A percentile compares a stretch with the other conserved stretches of the same genome.
Evolutionary conservation across 73 alveolate genomes (phyloP).

Genomic region (Symbiodinium natans): DNA sequence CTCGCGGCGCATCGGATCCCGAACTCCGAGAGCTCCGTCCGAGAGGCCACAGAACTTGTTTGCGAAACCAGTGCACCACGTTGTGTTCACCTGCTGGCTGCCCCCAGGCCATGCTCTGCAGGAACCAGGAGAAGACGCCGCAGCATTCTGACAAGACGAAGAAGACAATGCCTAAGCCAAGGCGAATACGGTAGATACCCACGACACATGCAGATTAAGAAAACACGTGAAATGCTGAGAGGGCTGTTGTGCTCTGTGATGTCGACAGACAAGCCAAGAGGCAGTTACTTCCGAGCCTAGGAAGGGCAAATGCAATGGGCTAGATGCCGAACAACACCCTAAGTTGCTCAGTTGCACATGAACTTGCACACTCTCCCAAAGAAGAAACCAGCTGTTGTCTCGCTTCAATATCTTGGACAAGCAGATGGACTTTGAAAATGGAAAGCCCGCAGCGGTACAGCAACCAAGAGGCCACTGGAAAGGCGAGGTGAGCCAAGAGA

Average conservation of each 20-base stretch:
- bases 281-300: constrained; percentile 12
- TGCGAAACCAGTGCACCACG: constrained; percentile 61
- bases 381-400: no score
- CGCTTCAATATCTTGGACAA: no score
- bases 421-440: no score
- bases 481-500: background rate
- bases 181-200: background rate
- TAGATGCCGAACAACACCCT: no score
- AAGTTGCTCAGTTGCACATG: no score
- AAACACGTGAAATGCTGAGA: no score
- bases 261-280: background rate
- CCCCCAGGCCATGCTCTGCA: constrained; percentile 50
- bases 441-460: no score
- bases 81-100: constrained; percentile 18
- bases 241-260: no score
- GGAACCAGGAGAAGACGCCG: constrained; percentile 59
- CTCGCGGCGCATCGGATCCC: background rate
- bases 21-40: background rate
- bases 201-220: no score
- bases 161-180: constrained; percentile 18
- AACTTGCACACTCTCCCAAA: no score
- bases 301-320: background rate
- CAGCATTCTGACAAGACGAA: constrained; percentile 80
- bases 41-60: constrained; percentile 26
- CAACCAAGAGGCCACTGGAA: background rate